Evolutionary conservation across 306 rosid genomes (phyloP), one percentile per base, ranked within the genome.

Genomic region (Alnus rubra): DNA sequence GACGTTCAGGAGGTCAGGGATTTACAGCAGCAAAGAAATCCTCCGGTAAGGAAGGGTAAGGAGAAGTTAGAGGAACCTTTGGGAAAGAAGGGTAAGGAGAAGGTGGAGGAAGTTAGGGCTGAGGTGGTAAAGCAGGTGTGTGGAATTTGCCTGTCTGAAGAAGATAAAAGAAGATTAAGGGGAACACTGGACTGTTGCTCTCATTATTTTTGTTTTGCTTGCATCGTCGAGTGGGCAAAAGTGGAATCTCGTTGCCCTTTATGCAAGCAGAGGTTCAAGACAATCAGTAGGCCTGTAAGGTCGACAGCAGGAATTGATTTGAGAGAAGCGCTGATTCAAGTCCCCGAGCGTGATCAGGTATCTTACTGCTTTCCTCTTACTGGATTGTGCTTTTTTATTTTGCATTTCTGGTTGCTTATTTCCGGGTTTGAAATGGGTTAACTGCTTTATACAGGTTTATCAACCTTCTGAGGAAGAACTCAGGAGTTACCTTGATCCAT

Each of bases 391-490:
- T 60, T 70, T 74, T 82, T 59, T 35, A 72, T 71, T 64, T 59
- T 71, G 76, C 69, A 81, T 58, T 59, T 30, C 70, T 78, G 58
- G 51, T 55, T 72, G 79, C 15, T 42, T 45, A 53, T 65, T 68
- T 76, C 13, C 49, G 70, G 71, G 56, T 76, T 58, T 68, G 16
- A 54, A 68, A 55, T 48, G 68, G 45, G 39, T 84, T 82, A 50
- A 58, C 83, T 79, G 78, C 56, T 71, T 39, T 50, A 50, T 87
- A 70, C 88, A 96, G 99, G 99, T 96, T 69, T 96, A 96, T 87
- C 98, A 90, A 76, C 99, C 99, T n/a, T 84, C 98, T 5, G 99
- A 96, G 80, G 99, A 96, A 86, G 99, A 96, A 82, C 95, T 96
- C 75, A 85, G 96, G 85, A 93, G 99, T 86, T 96, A 88, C 84